Evolutionary conservation across 208 protist species (phyloP).

Genomic region (Trichomonas tenax): DNA sequence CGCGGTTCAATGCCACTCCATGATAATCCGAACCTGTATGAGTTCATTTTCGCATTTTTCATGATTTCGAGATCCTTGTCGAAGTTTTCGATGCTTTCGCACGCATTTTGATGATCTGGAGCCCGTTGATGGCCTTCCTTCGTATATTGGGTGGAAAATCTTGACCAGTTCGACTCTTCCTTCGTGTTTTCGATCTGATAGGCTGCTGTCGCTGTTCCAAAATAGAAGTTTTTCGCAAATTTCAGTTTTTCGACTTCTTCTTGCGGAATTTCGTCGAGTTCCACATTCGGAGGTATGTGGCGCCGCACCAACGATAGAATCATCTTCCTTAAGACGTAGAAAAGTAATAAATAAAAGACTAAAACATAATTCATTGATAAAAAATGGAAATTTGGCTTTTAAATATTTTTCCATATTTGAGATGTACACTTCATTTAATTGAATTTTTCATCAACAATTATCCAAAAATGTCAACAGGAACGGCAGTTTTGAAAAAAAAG

Average conservation of each 20-base stretch:
- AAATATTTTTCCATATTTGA: too few species aligned
- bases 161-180: background rate
- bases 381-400: too few species aligned
- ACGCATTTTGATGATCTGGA: background rate
- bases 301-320: background rate
- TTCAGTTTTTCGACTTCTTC: background rate
- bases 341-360: background rate
- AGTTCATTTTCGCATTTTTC: background rate
- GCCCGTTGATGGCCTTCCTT: background rate
- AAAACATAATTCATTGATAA: background rate
- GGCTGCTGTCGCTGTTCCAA: background rate
- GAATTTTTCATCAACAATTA: too few species aligned
- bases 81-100: background rate
- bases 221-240: background rate
- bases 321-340: background rate
- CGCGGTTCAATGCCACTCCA: background rate
- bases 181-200: background rate
- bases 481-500: too few species aligned
- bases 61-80: background rate
- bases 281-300: background rate
- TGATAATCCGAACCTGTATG: background rate
- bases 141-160: background rate
- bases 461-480: too few species aligned
- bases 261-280: background rate
- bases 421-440: too few species aligned